Evolutionary conservation across 2,329 filamentous ascomycete species (phyloP).

Genomic region (Lecanicillium sp.): DNA sequence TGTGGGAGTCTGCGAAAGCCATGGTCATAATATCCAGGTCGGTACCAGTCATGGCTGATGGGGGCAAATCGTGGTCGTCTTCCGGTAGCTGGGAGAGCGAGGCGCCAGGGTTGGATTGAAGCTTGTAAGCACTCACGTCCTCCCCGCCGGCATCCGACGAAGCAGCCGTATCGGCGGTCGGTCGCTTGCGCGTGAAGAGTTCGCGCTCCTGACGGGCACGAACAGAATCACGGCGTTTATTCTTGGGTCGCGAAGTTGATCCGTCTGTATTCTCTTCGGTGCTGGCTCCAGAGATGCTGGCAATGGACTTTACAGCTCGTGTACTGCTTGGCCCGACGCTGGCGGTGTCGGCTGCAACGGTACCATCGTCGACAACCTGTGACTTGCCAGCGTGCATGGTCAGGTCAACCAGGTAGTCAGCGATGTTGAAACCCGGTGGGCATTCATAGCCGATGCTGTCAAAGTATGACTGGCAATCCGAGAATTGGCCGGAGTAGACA

Average conservation of each 20-base stretch:
- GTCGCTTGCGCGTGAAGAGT: constrained; percentile 75
- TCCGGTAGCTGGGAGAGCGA: constrained; percentile 54
- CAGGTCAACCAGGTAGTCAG: constrained; percentile 92
- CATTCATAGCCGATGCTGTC: constrained; percentile 87
- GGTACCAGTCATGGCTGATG: constrained; percentile 54
- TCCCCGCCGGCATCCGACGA: constrained; percentile 49
- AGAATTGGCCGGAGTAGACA: constrained; percentile 89
- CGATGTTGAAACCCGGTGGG: constrained; percentile 96
- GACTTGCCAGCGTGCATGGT: constrained; percentile 85
- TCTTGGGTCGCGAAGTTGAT: constrained; percentile 56
- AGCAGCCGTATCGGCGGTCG: constrained; percentile 53
- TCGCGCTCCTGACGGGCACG: constrained; percentile 82
- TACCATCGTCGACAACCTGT: constrained; percentile 47
- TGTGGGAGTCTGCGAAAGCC: constrained; percentile 69
- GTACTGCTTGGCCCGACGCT: constrained; percentile 80
- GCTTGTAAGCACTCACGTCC: constrained; percentile 41
- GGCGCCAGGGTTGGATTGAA: constrained; percentile 37
- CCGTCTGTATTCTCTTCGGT: constrained; percentile 59
- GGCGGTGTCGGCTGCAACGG: constrained; percentile 44
- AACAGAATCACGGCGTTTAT: constrained; percentile 71
- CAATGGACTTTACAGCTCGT: constrained; percentile 81
- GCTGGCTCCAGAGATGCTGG: constrained; percentile 72
- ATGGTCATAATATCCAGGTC: constrained; percentile 77
- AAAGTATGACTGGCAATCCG: constrained; percentile 85
- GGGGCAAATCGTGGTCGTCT: constrained; percentile 58